phyloP scores from a whole-genome alignment of 2,329 filamentous ascomycete genomes.

The Fusarium nodosum region DNA sequence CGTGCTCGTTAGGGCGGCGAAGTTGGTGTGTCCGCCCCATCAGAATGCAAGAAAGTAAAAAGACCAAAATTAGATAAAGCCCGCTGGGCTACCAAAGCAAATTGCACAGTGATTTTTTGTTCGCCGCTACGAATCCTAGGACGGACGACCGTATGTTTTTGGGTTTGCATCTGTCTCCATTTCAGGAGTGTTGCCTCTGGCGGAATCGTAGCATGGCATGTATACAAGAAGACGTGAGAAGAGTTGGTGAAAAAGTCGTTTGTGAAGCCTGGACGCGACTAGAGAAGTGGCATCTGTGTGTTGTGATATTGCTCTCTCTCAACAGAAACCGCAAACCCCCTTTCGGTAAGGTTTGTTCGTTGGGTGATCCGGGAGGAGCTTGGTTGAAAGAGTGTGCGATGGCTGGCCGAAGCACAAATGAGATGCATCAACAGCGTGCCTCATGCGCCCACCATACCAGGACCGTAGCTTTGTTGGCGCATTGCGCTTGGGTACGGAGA shows the following conservation, averaged over 20 bases:
- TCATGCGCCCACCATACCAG: slow-evolving; percentile 71
- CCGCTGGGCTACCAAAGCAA: slow-evolving; percentile 35
- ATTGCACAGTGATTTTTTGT: slow-evolving; percentile 41
- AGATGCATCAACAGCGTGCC: slow-evolving; percentile 1
- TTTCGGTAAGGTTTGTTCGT: slow-evolving; percentile 30
- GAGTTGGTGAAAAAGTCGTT: slow-evolving; percentile 31
- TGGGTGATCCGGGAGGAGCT: slow-evolving; percentile 5
- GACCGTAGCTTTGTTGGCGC: slow-evolving; percentile 68
- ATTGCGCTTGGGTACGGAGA: slow-evolving; percentile 60
- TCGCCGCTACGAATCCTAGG: slow-evolving; percentile 27
- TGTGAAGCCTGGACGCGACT: slow-evolving; percentile 24
- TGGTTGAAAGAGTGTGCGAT: slow-evolving; percentile 11
- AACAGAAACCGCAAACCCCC: slow-evolving; percentile 26
- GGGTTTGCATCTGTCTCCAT: slow-evolving; percentile 21
- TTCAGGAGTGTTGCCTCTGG: slow-evolving; percentile 37
- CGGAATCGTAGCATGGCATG: slow-evolving; percentile 51
- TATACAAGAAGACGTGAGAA: slow-evolving; percentile 50
- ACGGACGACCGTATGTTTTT: slow-evolving; percentile 31
- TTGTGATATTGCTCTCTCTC: slow-evolving; percentile 10
- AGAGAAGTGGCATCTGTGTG: slow-evolving; percentile 23
- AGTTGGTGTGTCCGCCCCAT: slow-evolving; percentile 42
- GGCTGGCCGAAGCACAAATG: background rate
- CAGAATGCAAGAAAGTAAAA: slow-evolving; percentile 44
- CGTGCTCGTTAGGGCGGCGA: slow-evolving; percentile 50
- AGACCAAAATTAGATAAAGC: slow-evolving; percentile 40